Evolutionary conservation across 768 basidiomycete genomes (phyloP), one percentile per base, ranked within the genome.

Genomic region (Scleroderma bovista): DNA sequence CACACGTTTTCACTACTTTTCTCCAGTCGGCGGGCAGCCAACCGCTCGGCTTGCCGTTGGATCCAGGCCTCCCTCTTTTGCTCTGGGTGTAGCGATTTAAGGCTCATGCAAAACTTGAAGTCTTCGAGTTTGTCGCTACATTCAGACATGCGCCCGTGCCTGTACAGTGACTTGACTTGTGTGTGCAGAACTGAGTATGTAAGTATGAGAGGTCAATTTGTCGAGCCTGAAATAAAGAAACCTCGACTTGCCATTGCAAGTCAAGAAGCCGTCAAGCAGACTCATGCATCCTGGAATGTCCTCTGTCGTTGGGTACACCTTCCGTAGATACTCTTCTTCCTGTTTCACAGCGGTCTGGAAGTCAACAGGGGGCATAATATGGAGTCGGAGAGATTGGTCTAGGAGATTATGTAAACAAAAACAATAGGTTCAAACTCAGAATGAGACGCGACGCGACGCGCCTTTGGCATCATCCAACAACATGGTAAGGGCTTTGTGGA

Each of bases 1-100:
- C 95, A 99, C 2, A 99, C 82, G 63, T 94, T 92, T 70, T 98
- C 95, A 57, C 92, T 94, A 68, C 91, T 93, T 65, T 81, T 83
- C 17, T 69, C 75, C 9, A 88, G 62, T 46, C 95, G 72, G 46
- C 88, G 72, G 31, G 75, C 71, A 5, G 94, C 92, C 95, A 93
- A 96, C 93, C 93, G 94, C 64, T 94, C 91, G 2, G 95, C 95
- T 47, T 89, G 75, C 16, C 87, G 75, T 44, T 74, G 76, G 50
- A 98, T 83, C 94, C 93, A 99, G 3, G 81, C 80, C 45, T 90
- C 81, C 26, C 87, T 76, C 61, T 81, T 80, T 59, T 84, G 79
- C 49, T 93, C 92, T 15, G 83, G 81, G 46, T 85, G 77, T 67
- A 89, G 72, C 12, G 79, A 75, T 68, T 93, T 95, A 53, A 87